Base-by-base conservation (phyloP, 129 eudicot species). In the Silybum marianum region DNA sequence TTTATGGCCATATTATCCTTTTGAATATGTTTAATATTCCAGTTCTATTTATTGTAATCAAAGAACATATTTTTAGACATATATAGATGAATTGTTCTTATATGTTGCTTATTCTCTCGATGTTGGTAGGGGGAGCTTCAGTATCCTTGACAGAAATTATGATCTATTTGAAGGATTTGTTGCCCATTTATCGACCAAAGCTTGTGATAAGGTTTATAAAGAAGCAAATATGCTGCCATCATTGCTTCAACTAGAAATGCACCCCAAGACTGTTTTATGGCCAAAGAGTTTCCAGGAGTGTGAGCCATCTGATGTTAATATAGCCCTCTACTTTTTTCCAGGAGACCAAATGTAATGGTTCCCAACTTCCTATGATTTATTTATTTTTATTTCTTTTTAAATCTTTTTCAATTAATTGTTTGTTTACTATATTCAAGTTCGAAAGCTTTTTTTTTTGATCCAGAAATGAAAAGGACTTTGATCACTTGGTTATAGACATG, bases 251-350 rank as follows among this genome's bases (percentile, higher is more conserved):
- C 44, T 88, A 60, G 78, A 87, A 86, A 88, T 86, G 89, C 82
- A 82, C 71, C 89, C 91, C 1, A 91, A 80, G 58, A 24, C 76
- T 48, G 54, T 42, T 32, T 34, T 88, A 34, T 88, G 89, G 92
- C 96, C 92, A 4, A 87, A 86, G 78, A 78, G 87, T 75, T 91
- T 91, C 58, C 62, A 63, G 69, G 76, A 18, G 51, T 26, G 78
- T 48, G 75, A 78, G 34, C 92, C 91, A 7, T 82, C 77, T 78
- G 85, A 85, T 66, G 89, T 75, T 8, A 73, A 74, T 51, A 91
- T 91, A 60, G 96, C 85, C 34, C 81, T 91, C 58, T 91, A 86
- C 85, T 86, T 91, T 80, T 87, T 91, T 42, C 80, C 91, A 18
- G 77, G 76, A 36, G 70, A 69, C 26, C 42, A 21, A 75, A 83